Conservation (phyloP, 2,329 filamentous ascomycete species). For the Talaromyces verruculosus region DNA sequence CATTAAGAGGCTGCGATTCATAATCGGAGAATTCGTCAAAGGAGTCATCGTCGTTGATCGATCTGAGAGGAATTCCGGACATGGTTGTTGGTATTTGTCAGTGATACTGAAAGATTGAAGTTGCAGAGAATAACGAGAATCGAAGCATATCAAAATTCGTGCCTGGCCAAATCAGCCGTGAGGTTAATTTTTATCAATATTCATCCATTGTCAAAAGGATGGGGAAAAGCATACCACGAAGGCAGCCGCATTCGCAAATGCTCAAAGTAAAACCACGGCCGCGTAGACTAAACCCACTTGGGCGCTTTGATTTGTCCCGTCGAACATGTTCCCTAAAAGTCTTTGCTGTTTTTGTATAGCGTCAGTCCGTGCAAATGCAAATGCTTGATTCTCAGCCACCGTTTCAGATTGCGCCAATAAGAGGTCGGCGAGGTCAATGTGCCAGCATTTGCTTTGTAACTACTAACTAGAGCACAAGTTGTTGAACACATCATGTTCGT, state of each 20-base stretch:
- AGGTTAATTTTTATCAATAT: not conserved
- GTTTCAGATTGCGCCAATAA: not conserved
- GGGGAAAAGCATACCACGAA: not conserved
- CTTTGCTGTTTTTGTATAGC: constrained; percentile 1
- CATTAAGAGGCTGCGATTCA: not conserved
- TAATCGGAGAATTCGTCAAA: not conserved
- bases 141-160: too few relatives aligned
- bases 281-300: constrained; percentile 6
- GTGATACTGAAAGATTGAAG: not conserved
- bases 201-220: not conserved
- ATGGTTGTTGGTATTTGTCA: not conserved
- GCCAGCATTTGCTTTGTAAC: not conserved
- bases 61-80: not conserved
- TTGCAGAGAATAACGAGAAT: not conserved
- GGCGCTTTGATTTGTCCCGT: not conserved
- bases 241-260: not conserved
- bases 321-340: not conserved
- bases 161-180: too few relatives aligned
- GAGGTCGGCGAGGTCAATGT: not conserved
- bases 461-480: not conserved
- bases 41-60: not conserved
- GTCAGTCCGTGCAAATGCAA: constrained; percentile 2
- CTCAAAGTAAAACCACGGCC: not conserved
- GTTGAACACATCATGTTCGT: not conserved
- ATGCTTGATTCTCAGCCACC: not conserved